Evolutionary conservation across 2,329 filamentous ascomycete species (phyloP), one percentile per base, ranked within the genome.

Genomic region (Alternaria panax): DNA sequence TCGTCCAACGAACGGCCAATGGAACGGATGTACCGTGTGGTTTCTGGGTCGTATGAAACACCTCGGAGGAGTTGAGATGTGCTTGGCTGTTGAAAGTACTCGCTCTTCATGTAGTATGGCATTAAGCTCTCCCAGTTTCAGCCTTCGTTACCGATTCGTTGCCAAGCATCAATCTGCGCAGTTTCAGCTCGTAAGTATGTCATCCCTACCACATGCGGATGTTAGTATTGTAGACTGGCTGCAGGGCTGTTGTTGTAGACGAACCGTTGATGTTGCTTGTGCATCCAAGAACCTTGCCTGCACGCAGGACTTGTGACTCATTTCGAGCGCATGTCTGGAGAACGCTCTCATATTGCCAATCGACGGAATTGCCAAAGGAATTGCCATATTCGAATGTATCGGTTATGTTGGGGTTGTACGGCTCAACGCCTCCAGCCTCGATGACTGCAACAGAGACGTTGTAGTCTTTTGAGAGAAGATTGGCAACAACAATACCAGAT

Each of bases 221-320:
- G 11, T 51, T 20, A 51, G 47, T 6, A 41, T 7, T 18, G 5
- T n/a, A 16, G 25, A 1, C 16, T 4, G 4, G 2, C 27, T 14
- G 20, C 22, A 51, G 25, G 22, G 9, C 4, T 36, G 34, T 18
- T 36, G 12, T 20, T 12, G 18, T 28, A n/a, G 27, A 51, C 47
- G 47, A 20, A 51, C 47, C 47, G 12, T 51, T 51, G 32, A 51
- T 51, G n/a, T 51, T 18, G 16, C 47, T 51, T 28, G 47, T 51
- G 27, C 47, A 34, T 28, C 47, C 47, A 8, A 51, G 22, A 3
- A 14, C 27, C 47, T 51, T 51, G 25, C 47, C 47, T 18, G 47
- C 47, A 9, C 47, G 34, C 16, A 51, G 18, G 20, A 36, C 27
- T 9, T 51, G 47, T 18, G 34, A 40, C 24, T 34, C 47, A 12